Evolutionary conservation across 371 early-diverging fungal genomes (phyloP), one percentile per base, ranked within the genome.

Genomic region (Chytridiales sp.): DNA sequence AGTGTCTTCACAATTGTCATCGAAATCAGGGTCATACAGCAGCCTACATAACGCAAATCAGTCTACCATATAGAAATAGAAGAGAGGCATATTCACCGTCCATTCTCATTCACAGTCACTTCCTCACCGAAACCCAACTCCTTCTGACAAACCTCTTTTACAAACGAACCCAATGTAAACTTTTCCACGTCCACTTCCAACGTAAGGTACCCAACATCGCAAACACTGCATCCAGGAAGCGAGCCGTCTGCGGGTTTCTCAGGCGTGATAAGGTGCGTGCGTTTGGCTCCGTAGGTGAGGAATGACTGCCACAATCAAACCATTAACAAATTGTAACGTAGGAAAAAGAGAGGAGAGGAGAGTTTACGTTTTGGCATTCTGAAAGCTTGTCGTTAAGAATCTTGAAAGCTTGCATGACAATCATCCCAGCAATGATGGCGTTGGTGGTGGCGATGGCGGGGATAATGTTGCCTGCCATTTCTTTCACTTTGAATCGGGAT

Each of bases 391-490:
- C 78, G 48, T 71, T 73, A 4, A 93, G 68, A 4, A 92, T 77
- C 61, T 88, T 85, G 65, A 88, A 85, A 1, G 93, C 91, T 44
- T 90, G 84, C 74, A 93, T 80, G 11, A 94, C 90, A 44, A 95
- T 92, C 64, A 97, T 75, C 2, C 99, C 99, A 22, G 99, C 94
- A 62, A 99, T 87, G 35, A 99, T 90, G 4, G 99, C 99, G 63
- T 99, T 99, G 4, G 99, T 98, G 0, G 99, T 99, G 22, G 99
- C 99, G 61, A 99, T 97, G n/a, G 99, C 99, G 0, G 99, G 99
- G 48, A 99, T 99, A 56, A 99, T 99, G 69, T 95, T 95, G 13
- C 96, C 94, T 0, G 99, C 99, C 91, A 99, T 98, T 40, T 97
- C 95, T 81, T 97, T 97, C 19, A 89, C 86, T 43, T 89, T 84